A percentile compares a stretch with the other conserved stretches of the same genome.
Evolutionary conservation across 345 rosid species (phyloP).

Genomic region (Punica granatum): DNA sequence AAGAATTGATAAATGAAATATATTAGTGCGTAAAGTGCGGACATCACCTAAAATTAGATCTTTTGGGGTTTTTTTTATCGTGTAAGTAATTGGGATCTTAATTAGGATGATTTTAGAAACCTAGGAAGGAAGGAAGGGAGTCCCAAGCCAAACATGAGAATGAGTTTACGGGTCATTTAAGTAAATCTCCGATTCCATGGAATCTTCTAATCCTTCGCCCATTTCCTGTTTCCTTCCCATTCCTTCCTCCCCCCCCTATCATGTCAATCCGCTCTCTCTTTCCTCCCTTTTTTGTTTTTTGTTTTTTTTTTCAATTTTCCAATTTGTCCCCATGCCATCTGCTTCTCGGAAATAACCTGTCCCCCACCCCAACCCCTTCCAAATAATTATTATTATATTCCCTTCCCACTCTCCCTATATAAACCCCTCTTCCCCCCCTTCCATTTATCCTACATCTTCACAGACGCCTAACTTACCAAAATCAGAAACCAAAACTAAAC

Average conservation of each 20-base stretch:
- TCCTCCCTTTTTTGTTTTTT: background rate
- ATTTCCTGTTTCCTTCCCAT: constrained; percentile 15
- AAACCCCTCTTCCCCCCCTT: background rate
- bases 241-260: background rate
- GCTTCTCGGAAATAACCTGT: constrained; percentile 30
- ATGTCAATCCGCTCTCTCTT: background rate
- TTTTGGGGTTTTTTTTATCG: too few species aligned
- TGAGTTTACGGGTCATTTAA: constrained; percentile 30
- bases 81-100: too few species aligned
- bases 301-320: background rate
- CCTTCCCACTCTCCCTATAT: constrained; percentile 6
- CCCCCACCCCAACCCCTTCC: background rate
- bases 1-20: too few species aligned
- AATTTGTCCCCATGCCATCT: background rate
- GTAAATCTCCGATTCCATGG: constrained; percentile 5
- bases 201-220: constrained; percentile 8
- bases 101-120: too few species aligned
- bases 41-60: too few species aligned
- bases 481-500: background rate
- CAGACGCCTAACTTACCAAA: background rate
- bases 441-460: background rate
- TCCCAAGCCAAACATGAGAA: too few species aligned
- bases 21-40: too few species aligned
- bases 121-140: too few species aligned
- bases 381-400: too few species aligned